A percentile compares a stretch with the other conserved stretches of the same genome.
Conservation (phyloP, 345 rosid genomes). For the Atalantia buxifolia region DNA sequence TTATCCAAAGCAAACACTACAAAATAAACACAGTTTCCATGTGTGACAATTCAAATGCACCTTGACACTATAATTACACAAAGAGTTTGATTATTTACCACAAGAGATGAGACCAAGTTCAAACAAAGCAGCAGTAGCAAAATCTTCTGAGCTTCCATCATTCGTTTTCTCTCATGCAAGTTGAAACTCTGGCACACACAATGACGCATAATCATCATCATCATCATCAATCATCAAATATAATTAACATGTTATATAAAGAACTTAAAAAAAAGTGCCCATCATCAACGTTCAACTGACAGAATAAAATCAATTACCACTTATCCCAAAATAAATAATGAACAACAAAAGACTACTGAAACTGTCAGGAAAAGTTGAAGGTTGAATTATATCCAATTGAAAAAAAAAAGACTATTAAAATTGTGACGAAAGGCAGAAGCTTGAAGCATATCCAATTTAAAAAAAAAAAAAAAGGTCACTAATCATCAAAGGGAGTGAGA, state of each 20-base stretch:
- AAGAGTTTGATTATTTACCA: conserved; percentile 29
- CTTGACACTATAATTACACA: neutral
- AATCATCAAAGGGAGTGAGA: neutral
- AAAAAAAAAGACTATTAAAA: neutral
- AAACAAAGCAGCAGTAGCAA: conserved; percentile 35
- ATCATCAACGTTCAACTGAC: neutral
- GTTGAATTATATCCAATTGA: neutral
- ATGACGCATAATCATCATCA: neutral
- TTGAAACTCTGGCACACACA: neutral
- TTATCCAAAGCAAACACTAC: neutral
- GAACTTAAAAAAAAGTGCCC: neutral
- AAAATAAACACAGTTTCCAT: neutral
- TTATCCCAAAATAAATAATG: neutral
- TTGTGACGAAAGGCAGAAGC: neutral
- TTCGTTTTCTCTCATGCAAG: neutral
- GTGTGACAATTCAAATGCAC: neutral
- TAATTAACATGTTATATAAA: neutral
- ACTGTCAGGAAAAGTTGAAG: neutral
- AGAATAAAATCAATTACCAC: neutral
- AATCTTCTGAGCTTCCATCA: conserved; percentile 33
- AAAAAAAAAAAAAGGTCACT: neutral
- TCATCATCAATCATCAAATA: neutral
- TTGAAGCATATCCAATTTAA: neutral
- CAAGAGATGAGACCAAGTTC: conserved; percentile 24
- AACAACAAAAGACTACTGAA: neutral